Evolutionary conservation across 371 early-diverging fungal species (phyloP), one percentile per base, ranked within the genome.

Genomic region (Synchytrium microbalum): DNA sequence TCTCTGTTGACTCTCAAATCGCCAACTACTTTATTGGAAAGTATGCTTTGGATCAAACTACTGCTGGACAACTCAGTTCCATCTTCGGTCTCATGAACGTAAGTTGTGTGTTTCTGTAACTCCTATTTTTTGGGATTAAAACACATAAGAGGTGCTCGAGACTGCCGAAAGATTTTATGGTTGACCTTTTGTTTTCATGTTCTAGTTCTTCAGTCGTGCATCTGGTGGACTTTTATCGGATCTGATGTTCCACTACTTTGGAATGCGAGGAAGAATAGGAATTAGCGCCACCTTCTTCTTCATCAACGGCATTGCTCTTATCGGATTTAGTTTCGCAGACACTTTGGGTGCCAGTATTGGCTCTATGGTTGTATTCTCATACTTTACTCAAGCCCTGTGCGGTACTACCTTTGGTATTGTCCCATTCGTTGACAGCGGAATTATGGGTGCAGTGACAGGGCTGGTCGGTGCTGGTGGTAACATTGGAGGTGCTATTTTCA

Each of bases 51-150:
- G 56, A 65, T 29, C 63, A 63, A 61, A 70, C 73, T 1, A 73
- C 71, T 3, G 79, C 79, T 1, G 75, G 80, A 29, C 72, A 78
- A 69, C 68, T 82, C 63, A 83, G 80, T 26, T 75, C 83, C n/a
- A 69, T 82, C 52, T 86, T 86, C 71, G 85, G 86, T 19, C 62
- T 86, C 32, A 72, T 86, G 72, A 86, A 86, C 64, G 51, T 51
- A 51, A 51, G 51, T 51, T 14, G 23, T 51, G 51, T 51, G 23
- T 14, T 23, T 14, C 23, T 51, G 14, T 51, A 14, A 51, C 23
- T 51, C 51, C 23, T 51, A 51, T 51, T 51, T 51, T 51, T 23
- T 14, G 23, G 14, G 23, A 51, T 51, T 51, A 51, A n/a, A n/a
- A n/a, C n/a, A n/a, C n/a, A n/a, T n/a, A n/a, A n/a, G n/a, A n/a